Base-by-base conservation (phyloP, 1,139 yeast genomes). In the Blastobotrys buckinghamii region DNA sequence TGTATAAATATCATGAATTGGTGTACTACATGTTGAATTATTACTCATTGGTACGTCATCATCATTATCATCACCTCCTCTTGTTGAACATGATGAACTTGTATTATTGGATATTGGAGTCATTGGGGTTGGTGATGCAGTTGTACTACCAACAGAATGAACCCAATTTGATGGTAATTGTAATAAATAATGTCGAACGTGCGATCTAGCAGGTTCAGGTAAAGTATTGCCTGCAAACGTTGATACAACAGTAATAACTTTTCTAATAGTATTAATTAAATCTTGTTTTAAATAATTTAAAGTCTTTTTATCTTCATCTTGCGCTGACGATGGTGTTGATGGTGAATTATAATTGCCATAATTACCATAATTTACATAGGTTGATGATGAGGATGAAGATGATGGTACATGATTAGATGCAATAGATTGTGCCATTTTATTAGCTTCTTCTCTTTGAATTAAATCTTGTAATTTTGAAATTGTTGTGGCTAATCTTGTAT, bases 181-280 rank as follows among this genome's bases (percentile, higher is more conserved):
- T 45, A 92, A 71, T 20, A 92, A 76, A 36, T 85, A 83, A 55
- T 83, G 87, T 41, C 97, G 77, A 17, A 92, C 95, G 44, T 86
- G 83, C 1, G 84, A 73, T 55, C 95, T 78, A 5, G 96, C 95
- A 1, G 96, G 95, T 61, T 85, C 88, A 2, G 89, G 85, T 36
- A 83, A 64, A 2, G 87, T 78, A 51, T 74, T 77, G 0, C 88
- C 87, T 0, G 87, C 86, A 59, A 88, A 88, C 56, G 85, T 86
- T 6, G 97, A 86, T 13, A 92, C 84, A 37, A 92, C 79, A 39
- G 82, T 80, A 39, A 90, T 89, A 46, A 90, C 88, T 63, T 89
- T 90, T 64, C 88, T 86, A 24, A 92, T 90, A 0, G 97, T 92
- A 4, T 85, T 77, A 8, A 90, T 82, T 37, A 92, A 87, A 60